Evolutionary conservation across 192 early-diverging fungal genomes (phyloP), one percentile per base, ranked within the genome.

Genomic region (Neocallimastix lanati): DNA sequence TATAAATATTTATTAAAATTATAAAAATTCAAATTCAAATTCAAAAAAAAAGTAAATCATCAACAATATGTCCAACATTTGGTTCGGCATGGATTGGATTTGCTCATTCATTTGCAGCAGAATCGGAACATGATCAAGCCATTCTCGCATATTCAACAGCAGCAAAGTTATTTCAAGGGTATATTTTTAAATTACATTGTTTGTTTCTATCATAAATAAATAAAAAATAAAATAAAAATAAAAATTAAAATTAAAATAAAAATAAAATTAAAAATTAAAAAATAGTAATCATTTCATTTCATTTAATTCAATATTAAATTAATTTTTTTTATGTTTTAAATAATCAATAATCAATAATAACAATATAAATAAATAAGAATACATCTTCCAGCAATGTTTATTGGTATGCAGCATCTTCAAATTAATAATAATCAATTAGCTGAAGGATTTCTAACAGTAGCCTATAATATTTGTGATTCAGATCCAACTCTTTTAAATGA

Each of bases 81-180:
- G 91, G 86, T 0, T 85, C 88, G 9, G 93, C 89, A 28, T 96
- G 94, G 94, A 82, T 96, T 28, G 93, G 91, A 21, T 91, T 91
- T 80, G 94, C 88, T 12, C 93, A 95, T 82, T 85, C 92, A n/a
- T 93, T 93, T 82, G 87, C 92, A 13, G 81, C 85, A 14, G 93
- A 94, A 80, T 88, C 88, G 0, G 92, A 93, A 21, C 87, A 91
- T 78, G 94, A 96, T 80, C 86, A 88, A 79, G 94, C 94, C 2
- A 90, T 94, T n/a, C 83, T 88, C 36, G 93, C 93, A 0, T 96
- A 95, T 80, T 80, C 86, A 15, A 88, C 87, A 0, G 90, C 92
- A 28, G 82, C 83, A 28, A 89, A 88, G 79, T 82, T 92, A 38
- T 88, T 91, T 40, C 85, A 84, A 80, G 93, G 94, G 93, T 94